A percentile compares a stretch with the other conserved stretches of the same genome.
phyloP scores from a whole-genome alignment of 2,329 filamentous ascomycete genomes.

The Triangularia verruculosa region DNA sequence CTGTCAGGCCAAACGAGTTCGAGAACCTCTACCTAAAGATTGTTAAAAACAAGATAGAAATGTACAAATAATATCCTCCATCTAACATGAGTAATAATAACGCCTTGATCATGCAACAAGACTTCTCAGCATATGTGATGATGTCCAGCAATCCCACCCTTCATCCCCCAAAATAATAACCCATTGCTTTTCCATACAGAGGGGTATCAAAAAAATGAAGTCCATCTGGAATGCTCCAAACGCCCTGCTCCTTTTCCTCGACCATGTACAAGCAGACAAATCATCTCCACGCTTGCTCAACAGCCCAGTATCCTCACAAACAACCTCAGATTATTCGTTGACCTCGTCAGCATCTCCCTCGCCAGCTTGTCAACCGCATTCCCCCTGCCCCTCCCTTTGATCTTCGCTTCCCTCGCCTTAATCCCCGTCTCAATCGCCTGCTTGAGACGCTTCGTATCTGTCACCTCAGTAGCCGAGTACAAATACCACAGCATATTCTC shows the following conservation, averaged over 20 bases:
- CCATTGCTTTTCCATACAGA: neutral
- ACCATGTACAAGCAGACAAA: neutral
- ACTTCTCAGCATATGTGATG: neutral
- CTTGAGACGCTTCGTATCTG: constrained; percentile 38
- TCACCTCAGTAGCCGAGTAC: constrained; percentile 36
- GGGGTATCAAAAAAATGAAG: neutral
- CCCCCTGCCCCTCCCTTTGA: constrained; percentile 32
- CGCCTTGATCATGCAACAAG: neutral
- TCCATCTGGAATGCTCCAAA: constrained; percentile 8
- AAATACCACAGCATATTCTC: constrained; percentile 62
- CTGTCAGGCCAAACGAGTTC: neutral
- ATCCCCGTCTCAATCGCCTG: constrained; percentile 46
- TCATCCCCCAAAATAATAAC: neutral
- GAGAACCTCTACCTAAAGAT: neutral
- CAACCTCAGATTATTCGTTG: constrained; percentile 42
- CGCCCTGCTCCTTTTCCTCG: neutral
- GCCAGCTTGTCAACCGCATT: constrained; percentile 42
- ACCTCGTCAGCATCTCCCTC: constrained; percentile 42
- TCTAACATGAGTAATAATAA: neutral
- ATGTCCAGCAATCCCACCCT: neutral
- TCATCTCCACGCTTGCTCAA: constrained; percentile 2
- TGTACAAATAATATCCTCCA: neutral
- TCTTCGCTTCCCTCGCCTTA: constrained; percentile 46
- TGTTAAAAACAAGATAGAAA: neutral
- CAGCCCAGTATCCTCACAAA: constrained; percentile 34